Conservation (phyloP, 305 asterid genomes). For the Coffea humblotiana region DNA sequence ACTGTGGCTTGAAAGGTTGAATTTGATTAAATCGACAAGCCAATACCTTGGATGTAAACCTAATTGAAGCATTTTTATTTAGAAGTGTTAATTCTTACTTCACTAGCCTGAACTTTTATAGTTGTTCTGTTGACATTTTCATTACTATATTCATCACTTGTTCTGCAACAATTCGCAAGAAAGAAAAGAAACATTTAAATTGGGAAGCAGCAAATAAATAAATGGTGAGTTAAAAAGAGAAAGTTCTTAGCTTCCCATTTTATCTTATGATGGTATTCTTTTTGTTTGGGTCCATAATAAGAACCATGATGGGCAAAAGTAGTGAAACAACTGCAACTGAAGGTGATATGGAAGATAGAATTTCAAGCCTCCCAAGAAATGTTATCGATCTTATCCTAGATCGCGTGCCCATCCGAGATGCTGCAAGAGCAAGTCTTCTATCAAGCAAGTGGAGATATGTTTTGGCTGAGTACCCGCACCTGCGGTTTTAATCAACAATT, state of each 20-base stretch:
- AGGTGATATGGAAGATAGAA: background rate
- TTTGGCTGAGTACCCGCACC: slow-evolving; percentile 20
- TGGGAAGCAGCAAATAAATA: no score
- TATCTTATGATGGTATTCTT: background rate
- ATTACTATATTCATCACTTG: no score
- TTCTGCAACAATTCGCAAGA: no score
- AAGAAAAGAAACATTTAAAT: no score
- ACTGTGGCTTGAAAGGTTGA: background rate
- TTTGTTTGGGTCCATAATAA: background rate
- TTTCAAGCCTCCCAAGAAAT: slow-evolving; percentile 3
- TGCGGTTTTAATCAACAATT: slow-evolving; percentile 12
- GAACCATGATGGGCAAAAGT: background rate
- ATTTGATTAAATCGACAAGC: no score
- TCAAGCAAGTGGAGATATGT: slow-evolving; percentile 35
- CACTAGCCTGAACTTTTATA: no score
- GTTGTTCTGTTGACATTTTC: no score
- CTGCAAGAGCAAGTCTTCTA: slow-evolving; percentile 32
- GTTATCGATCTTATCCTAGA: slow-evolving; percentile 12
- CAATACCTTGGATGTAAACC: no score
- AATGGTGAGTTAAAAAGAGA: background rate
- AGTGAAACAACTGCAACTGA: background rate
- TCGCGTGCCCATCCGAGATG: slow-evolving; percentile 25
- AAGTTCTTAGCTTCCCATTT: no score
- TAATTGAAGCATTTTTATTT: no score
- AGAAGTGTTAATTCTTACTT: no score